These are phyloP conservation scores for Coleophoma crateriformis DNA, from an alignment of 2,329 filamentous ascomycete genomes.

Conservation along the genomic window DNA sequence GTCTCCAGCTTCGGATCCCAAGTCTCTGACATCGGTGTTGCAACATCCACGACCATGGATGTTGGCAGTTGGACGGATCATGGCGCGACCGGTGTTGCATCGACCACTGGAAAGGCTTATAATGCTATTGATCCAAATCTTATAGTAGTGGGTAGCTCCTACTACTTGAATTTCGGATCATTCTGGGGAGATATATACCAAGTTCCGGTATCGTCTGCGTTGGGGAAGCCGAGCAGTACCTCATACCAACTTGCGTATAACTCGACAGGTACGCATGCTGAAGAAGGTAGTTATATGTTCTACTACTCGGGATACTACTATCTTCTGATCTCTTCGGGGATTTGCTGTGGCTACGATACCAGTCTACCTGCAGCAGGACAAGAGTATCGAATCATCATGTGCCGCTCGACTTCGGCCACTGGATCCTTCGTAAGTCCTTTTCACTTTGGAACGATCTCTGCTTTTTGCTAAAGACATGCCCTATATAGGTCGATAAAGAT, in stretches of 20 bases:
- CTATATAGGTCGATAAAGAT: conserved; percentile 36
- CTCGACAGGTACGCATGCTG: conserved; percentile 40
- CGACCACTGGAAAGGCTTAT: conserved; percentile 37
- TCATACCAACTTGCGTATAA: conserved; percentile 49
- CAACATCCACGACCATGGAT: conserved; percentile 36
- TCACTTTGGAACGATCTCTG: background rate
- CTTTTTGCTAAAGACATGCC: background rate
- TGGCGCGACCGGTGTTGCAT: conserved; percentile 46
- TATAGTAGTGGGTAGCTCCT: conserved; percentile 33
- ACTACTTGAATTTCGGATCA: conserved; percentile 57
- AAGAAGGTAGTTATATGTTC: conserved; percentile 53
- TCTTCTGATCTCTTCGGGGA: conserved; percentile 56
- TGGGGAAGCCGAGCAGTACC: conserved; percentile 18
- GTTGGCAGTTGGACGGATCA: conserved; percentile 54
- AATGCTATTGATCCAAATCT: conserved; percentile 58
- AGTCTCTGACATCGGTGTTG: conserved; percentile 46
- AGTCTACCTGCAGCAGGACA: conserved; percentile 42
- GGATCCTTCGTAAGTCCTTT: conserved; percentile 41
- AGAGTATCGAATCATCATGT: conserved; percentile 65
- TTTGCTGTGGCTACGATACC: conserved; percentile 55
- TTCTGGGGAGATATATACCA: conserved; percentile 65
- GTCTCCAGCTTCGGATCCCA: conserved; percentile 50
- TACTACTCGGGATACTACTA: conserved; percentile 54
- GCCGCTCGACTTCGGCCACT: conserved; percentile 46
- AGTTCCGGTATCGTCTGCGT: conserved; percentile 39